Base-by-base conservation (phyloP, 352 stramenopile species). In the Phytophthora pisi region DNA sequence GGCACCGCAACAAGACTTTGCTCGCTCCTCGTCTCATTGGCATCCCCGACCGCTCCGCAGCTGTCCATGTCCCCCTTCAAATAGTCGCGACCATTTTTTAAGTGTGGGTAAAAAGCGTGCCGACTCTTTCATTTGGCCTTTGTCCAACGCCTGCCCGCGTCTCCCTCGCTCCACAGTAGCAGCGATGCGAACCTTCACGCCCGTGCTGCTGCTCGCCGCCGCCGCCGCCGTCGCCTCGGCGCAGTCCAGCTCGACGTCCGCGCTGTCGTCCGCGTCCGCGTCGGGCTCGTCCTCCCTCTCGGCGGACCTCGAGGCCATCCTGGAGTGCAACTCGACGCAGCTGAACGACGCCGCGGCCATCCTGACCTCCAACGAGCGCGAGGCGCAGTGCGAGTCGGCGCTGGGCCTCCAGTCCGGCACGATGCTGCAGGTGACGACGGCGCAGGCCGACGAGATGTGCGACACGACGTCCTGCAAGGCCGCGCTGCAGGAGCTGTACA, bases 401-500 rank as follows among this genome's bases (percentile, higher is more conserved):
- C 66, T 90, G 24, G 18, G 40, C 4, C 51, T 75, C 11, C 10
- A 45, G 13, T 42, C 57, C 2, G 73, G 75, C 3, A 78, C 84
- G 16, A 78, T 74, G 57, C 76, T 91, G 57, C 75, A 91, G 62
- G 51, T 89, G 42, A 77, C 54, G n/a, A 74, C 64, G 3, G 57
- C 46, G 1, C 51, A 88, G 45, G 74, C 70, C 18, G 70, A 60
- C 34, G 47, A 73, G 9, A 77, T 92, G 11, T 90, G 82, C 57
- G 72, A 72, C 30, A 70, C 74, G 18, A 31, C 72, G 20, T 70
- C 79, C 10, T 93, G 85, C 61, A 81, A 50, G 20, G 66, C 70
- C 2, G 81, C 82, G 60, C 77, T 91, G n/a, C 67, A 86, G 60
- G 55, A 73, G 31, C 71, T 93, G 20, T 91, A 92, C 77, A 76